Base-by-base conservation (phyloP, 1,284 basidiomycete genomes). In the Irpex rosettiformis region DNA sequence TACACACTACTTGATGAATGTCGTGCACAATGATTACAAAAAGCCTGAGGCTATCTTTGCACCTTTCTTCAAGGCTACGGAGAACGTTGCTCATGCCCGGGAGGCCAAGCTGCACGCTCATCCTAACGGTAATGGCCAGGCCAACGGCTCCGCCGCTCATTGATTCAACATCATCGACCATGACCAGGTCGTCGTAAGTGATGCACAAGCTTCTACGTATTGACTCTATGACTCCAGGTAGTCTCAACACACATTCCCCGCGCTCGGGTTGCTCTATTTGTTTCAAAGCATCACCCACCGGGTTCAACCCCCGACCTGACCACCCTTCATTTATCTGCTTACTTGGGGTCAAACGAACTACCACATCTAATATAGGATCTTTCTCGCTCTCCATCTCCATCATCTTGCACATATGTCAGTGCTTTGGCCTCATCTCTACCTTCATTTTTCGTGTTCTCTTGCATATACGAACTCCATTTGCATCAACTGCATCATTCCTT, bases 11-110 rank as follows among this genome's bases (percentile, higher is more conserved):
- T 88, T 99, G 65, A 94, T 99, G 67, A 98, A 98, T 72, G 89
- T 99, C 64, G 95, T 98, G 16, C 95, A 98, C 73, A 98, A 99
- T 76, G 92, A 98, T 74, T 98, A 93, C 83, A 89, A 91, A 73
- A 83, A 91, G 70, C 75, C 86, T 4, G 79, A 89, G 52, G 88
- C 89, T 37, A 96, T 98, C 75, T 98, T 96, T 73, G 79, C 82
- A 67, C 92, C 93, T 0, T 96, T 98, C 82, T 80, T 84, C 73
- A 83, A 86, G 70, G 87, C 86, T 18, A 88, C 85, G 48, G 82
- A 80, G 51, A 82, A 88, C 68, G 84, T 82, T 63, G 71, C 77
- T 25, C 75, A 79, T 21, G 69, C 71, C 54, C 73, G 77, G 56
- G 58, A 51, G 25, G 22, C 61, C 22, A 64, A 65, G 55, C 53